Evolutionary conservation across 108 stramenopile genomes (phyloP), one percentile per base, ranked within the genome.

Genomic region (Cylindrotheca closterium): DNA sequence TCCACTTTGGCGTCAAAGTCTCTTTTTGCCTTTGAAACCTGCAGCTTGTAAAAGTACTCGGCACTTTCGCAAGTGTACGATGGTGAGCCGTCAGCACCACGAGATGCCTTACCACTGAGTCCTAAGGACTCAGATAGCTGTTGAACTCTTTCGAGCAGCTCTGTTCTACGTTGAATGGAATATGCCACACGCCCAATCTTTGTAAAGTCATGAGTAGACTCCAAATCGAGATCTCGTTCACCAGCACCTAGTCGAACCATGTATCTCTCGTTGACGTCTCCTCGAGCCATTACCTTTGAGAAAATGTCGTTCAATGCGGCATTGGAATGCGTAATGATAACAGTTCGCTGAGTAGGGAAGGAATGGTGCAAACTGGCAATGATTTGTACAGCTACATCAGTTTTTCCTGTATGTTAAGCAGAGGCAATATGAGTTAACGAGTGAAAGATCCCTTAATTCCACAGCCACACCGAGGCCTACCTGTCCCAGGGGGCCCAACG

Each of bases 301-400:
- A 99, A 99, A 25, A 99, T 82, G 70, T 99, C 99, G 70, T 99
- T 99, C 42, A 99, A 74, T 0, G 99, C 99, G 51, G 97, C 96
- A 78, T 99, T 99, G 22, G 93, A 94, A 78, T 99, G 99, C 18
- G 99, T 97, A 51, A 99, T 91, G 34, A 99, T 81, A 23, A 99
- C 85, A 24, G 95, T 96, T 54, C 95, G 58, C 68, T 99, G 95
- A 27, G 75, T 84, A 33, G 99, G 97, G 65, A 82, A 96, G 27
- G 89, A 86, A 64, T 92, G 96, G 73, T 95, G 98, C 7, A 99
- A 71, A 75, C 92, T 97, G 15, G 90, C 79, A 61, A 99, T 95
- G 55, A 98, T 96, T 71, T 97, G 96, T 15, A 95, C 95, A 21
- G 95, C 98, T n/a, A 90, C 88, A 80, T 98, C 96, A 4, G 95